Evolutionary conservation across 2,329 filamentous ascomycete species (phyloP).

Genomic region (Rutstroemia sp.): DNA sequence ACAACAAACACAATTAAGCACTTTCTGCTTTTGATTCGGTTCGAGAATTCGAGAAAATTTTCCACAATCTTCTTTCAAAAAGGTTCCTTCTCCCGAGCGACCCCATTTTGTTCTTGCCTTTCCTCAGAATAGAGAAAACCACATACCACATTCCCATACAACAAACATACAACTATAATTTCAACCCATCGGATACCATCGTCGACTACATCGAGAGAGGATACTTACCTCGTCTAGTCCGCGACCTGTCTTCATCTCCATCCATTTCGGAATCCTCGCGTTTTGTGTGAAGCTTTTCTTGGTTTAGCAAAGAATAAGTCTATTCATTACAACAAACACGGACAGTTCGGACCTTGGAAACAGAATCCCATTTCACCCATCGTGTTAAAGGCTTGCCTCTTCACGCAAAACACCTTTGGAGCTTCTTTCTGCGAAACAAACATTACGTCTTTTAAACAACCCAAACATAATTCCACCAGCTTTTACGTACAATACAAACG

Average conservation of each 20-base stretch:
- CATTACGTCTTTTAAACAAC: neutral
- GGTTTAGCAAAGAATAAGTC: neutral
- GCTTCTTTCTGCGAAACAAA: neutral
- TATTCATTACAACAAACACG: neutral
- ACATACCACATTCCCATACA: neutral
- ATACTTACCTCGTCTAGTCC: neutral
- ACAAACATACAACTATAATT: neutral
- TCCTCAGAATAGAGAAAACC: neutral
- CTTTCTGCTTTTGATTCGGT: neutral
- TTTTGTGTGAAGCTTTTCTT: conserved; percentile 1
- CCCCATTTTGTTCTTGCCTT: neutral
- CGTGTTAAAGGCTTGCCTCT: conserved; percentile 1
- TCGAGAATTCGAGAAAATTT: neutral
- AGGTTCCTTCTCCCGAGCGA: neutral
- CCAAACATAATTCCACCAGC: neutral
- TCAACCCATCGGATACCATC: neutral
- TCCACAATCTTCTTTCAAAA: neutral
- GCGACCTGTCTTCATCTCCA: neutral
- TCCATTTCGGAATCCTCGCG: neutral
- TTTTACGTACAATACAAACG: conserved; percentile 1
- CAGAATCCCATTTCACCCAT: neutral
- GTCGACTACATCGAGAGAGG: neutral
- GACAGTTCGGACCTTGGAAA: neutral
- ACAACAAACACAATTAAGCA: neutral
- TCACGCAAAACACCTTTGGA: neutral